phyloP scores from a whole-genome alignment of 2,329 filamentous ascomycete species.

The Penicillium decumbens region DNA sequence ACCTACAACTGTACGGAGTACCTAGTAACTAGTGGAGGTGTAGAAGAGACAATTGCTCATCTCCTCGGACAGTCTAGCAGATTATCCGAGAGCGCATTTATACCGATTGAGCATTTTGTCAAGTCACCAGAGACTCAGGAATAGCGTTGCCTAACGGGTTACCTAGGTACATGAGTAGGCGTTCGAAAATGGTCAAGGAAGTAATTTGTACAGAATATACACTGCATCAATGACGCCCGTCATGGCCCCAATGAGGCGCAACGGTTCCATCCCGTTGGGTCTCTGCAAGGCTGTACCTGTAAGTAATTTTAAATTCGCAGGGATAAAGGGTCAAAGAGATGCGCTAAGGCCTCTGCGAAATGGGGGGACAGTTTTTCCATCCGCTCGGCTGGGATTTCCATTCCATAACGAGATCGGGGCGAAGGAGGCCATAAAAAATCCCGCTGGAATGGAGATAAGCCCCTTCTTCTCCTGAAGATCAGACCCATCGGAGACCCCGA shows the following conservation, averaged over 20 bases:
- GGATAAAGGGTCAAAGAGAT: background rate
- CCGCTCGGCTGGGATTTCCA: background rate
- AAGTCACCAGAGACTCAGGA: background rate
- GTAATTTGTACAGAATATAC: background rate
- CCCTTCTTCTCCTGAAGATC: slow-evolving; percentile 29
- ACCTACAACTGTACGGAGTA: background rate
- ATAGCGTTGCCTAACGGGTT: background rate
- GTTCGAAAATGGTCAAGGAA: background rate
- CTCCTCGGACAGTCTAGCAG: background rate
- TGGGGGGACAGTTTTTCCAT: background rate
- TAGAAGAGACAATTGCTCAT: background rate
- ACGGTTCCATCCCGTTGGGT: slow-evolving; percentile 21
- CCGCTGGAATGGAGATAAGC: slow-evolving; percentile 15
- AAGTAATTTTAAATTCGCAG: background rate
- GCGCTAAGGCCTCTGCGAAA: background rate
- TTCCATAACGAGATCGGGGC: background rate
- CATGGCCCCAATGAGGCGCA: slow-evolving; percentile 15
- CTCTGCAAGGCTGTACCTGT: background rate
- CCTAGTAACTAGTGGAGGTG: background rate
- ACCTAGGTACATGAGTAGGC: background rate
- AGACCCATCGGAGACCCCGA: slow-evolving; percentile 5
- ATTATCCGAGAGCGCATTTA: background rate
- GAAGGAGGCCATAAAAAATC: slow-evolving; percentile 3
- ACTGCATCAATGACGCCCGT: background rate
- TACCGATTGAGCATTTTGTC: background rate